Evolutionary conservation across 1,284 basidiomycete genomes (phyloP).

Genomic region (Naganishia sp.): DNA sequence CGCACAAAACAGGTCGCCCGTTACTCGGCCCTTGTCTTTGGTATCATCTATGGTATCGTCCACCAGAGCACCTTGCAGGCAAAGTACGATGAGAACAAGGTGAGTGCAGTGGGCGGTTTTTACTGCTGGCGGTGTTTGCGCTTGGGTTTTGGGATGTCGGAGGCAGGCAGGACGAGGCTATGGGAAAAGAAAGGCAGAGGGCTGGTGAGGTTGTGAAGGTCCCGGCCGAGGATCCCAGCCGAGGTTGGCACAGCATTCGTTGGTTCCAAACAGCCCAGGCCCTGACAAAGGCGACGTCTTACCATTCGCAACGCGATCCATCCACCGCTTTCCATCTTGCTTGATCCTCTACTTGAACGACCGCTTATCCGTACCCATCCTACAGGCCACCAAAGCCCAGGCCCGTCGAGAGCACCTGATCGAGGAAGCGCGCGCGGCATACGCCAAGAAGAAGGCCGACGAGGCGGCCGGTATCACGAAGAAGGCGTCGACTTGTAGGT

Average conservation of each 20-base stretch:
- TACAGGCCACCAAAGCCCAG: slow-evolving; percentile 40
- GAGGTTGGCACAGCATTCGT: too few relatives aligned
- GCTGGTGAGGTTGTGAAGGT: neutral
- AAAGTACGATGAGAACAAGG: slow-evolving; percentile 63
- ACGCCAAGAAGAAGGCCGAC: slow-evolving; percentile 70
- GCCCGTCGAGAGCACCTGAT: slow-evolving; percentile 72
- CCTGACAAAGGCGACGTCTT: too few relatives aligned
- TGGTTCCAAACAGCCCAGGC: too few relatives aligned
- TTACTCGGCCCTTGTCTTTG: slow-evolving; percentile 85
- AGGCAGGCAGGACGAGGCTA: neutral
- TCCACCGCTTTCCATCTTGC: slow-evolving; percentile 55
- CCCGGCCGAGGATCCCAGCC: too few relatives aligned
- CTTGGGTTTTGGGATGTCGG: neutral
- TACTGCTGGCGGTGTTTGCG: neutral
- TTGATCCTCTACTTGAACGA: neutral
- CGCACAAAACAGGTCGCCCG: slow-evolving; percentile 75
- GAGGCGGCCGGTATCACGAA: slow-evolving; percentile 41
- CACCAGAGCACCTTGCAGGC: slow-evolving; percentile 89
- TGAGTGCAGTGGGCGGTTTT: slow-evolving; percentile 35
- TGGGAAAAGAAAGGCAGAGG: neutral
- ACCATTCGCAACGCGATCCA: slow-evolving; percentile 53
- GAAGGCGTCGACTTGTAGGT: slow-evolving; percentile 19
- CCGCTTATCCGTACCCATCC: slow-evolving; percentile 8
- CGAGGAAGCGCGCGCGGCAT: slow-evolving; percentile 85
- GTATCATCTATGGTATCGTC: slow-evolving; percentile 88